Conservation (phyloP, 106 monocot genomes). For the Dioscorea alata region DNA sequence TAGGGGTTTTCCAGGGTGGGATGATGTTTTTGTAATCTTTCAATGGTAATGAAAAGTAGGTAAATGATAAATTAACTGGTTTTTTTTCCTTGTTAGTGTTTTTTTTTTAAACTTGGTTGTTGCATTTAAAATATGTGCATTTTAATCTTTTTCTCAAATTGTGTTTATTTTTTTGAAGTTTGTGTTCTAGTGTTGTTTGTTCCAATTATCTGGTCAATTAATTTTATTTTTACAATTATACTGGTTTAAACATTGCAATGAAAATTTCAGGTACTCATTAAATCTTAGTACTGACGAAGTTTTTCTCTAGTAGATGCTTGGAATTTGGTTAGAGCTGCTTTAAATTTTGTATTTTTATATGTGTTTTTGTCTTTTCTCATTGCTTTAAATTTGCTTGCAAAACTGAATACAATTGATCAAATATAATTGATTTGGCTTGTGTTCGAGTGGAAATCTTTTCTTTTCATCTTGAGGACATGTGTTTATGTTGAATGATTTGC, state of each 20-base stretch:
- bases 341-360: no score
- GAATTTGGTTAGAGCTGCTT: no score
- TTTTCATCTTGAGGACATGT: no score
- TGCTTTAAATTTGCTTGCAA: no score
- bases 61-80: neutral
- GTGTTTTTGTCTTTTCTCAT: neutral
- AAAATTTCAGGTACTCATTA: no score
- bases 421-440: no score
- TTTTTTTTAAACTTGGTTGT: neutral
- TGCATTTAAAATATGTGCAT: neutral
- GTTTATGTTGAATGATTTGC: no score
- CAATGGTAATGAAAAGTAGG: neutral
- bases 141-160: neutral
- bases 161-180: neutral
- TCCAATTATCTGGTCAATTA: neutral
- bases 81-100: neutral
- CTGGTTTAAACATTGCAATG: no score
- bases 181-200: neutral
- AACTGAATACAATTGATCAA: no score
- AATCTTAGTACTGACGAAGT: no score
- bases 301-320: no score
- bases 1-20: neutral
- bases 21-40: neutral
- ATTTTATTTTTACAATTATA: neutral
- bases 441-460: no score